phyloP scores from a whole-genome alignment of 768 basidiomycete species.

The Lentinula boryana region DNA sequence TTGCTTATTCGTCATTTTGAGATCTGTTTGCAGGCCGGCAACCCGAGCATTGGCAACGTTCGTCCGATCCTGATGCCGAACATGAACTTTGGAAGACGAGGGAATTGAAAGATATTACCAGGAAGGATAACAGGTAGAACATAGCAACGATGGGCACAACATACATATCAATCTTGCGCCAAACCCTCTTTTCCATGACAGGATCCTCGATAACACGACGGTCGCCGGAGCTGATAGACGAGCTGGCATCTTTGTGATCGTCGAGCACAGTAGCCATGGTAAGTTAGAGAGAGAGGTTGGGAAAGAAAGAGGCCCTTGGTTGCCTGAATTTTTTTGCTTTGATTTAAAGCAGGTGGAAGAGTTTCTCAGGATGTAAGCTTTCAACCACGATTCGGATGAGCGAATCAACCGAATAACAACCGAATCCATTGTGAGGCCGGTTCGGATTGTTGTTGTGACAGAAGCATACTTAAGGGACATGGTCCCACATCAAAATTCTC shows the following conservation, averaged over 20 bases:
- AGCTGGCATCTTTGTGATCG: neutral
- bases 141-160: slow-evolving; percentile 30
- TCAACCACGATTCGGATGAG: neutral
- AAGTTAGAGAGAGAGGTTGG: neutral
- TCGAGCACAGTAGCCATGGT: neutral
- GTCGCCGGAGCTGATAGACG: neutral
- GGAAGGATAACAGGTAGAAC: slow-evolving; percentile 38
- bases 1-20: slow-evolving; percentile 42
- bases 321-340: neutral
- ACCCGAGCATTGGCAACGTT: slow-evolving; percentile 59
- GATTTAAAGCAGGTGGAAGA: neutral
- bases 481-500: neutral
- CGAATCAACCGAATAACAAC: neutral
- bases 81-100: neutral
- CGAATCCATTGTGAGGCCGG: neutral
- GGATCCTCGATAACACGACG: neutral
- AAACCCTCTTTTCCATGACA: slow-evolving; percentile 16
- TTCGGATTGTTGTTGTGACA: neutral
- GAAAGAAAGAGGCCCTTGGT: neutral
- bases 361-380: neutral
- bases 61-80: slow-evolving; percentile 35
- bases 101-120: slow-evolving; percentile 20
- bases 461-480: neutral
- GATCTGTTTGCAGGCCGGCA: slow-evolving; percentile 50
- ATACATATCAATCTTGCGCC: slow-evolving; percentile 32